Evolutionary conservation across 1,139 yeast genomes (phyloP).

Genomic region (Debaryomycetaceae sp.): DNA sequence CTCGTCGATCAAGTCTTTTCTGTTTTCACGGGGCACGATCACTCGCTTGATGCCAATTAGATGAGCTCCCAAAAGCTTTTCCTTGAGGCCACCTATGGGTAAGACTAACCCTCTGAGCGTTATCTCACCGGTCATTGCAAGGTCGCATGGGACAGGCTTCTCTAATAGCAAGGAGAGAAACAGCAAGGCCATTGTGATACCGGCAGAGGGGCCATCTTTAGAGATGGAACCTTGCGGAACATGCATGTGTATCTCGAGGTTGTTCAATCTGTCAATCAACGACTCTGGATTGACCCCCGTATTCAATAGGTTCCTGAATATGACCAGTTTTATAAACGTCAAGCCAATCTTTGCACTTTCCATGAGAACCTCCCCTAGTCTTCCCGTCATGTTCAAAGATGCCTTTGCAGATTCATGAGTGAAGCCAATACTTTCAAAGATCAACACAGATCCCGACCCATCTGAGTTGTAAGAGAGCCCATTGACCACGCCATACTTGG

Average conservation of each 20-base stretch:
- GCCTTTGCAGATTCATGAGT: conserved; percentile 35
- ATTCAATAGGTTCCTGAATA: conserved; percentile 32
- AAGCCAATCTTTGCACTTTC: conserved; percentile 82
- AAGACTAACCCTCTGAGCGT: conserved; percentile 81
- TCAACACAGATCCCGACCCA: conserved; percentile 81
- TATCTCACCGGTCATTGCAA: conserved; percentile 95
- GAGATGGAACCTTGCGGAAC: conserved; percentile 88
- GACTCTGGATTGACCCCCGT: conserved; percentile 17
- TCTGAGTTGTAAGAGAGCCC: conserved; percentile 87
- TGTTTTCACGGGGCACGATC: conserved; percentile 66
- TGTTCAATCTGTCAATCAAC: conserved; percentile 43
- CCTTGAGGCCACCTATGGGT: conserved; percentile 89
- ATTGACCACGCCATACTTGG: conserved; percentile 73
- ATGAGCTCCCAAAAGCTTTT: conserved; percentile 82
- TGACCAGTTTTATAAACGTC: conserved; percentile 65
- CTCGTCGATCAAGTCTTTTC: conserved; percentile 67
- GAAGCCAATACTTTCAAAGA: conserved; percentile 75
- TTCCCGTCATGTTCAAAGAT: conserved; percentile 70
- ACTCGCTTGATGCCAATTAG: conserved; percentile 59
- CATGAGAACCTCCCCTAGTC: conserved; percentile 76
- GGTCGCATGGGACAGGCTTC: conserved; percentile 59
- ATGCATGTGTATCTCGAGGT: conserved; percentile 71
- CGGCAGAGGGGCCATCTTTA: conserved; percentile 94
- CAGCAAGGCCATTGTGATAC: conserved; percentile 84
- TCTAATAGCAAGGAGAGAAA: conserved; percentile 68